A percentile compares a stretch with the other conserved stretches of the same genome.
phyloP scores from a whole-genome alignment of 192 early-diverging fungal species.

The Umbelopsis sp. region DNA sequence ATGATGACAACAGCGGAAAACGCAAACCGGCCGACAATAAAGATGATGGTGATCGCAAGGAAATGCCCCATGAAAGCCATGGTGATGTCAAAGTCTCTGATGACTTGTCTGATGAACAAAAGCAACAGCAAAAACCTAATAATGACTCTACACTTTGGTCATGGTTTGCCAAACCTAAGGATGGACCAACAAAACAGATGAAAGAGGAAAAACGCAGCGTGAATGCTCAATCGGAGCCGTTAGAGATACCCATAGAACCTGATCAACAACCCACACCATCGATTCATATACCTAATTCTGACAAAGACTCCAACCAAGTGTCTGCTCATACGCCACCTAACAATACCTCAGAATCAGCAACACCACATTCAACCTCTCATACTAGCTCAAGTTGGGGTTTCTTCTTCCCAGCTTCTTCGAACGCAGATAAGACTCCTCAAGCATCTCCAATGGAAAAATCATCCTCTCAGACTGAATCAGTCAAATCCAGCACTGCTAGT shows the following conservation, averaged over 20 bases:
- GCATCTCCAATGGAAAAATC: not conserved
- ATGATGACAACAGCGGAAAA: not conserved
- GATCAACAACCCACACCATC: not conserved
- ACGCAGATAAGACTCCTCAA: not conserved
- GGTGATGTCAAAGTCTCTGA: not conserved
- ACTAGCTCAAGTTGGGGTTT: constrained; percentile 9
- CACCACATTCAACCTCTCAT: not conserved
- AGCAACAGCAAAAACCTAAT: not conserved
- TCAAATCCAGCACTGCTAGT: not conserved
- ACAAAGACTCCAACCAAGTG: not conserved
- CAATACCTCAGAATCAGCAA: not conserved
- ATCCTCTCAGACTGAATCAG: not conserved
- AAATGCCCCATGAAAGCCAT: not conserved
- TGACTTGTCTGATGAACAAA: not conserved
- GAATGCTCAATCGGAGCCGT: not conserved
- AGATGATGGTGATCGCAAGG: not conserved
- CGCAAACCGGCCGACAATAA: not conserved
- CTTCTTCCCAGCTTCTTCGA: not conserved
- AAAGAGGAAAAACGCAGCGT: not conserved
- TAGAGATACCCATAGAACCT: not conserved
- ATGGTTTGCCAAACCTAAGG: constrained; percentile 1
- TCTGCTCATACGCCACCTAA: not conserved
- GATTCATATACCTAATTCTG: not conserved
- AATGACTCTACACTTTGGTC: not conserved
- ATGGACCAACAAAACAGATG: not conserved